These are phyloP conservation scores for Ceriops zippeliana DNA, from an alignment of 345 rosid species.

Conservation along the genomic window DNA sequence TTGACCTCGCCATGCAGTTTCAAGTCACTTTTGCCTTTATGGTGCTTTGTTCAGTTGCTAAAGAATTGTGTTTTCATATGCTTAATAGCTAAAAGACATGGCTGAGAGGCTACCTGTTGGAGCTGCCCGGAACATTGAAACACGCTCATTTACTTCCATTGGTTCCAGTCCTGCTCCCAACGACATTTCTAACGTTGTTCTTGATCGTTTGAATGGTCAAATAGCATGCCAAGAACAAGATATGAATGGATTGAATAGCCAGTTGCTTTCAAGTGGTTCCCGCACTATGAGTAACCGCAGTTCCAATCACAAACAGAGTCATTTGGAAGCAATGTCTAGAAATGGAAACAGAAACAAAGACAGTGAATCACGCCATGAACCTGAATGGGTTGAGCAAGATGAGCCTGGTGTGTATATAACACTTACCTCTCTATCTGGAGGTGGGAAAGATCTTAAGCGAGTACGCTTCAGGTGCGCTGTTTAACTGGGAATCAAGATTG, in stretches of 20 bases:
- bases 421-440: conserved; percentile 78
- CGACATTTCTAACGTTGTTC: conserved; percentile 12
- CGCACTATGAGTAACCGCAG: conserved; percentile 40
- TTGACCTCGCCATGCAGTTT: too few relatives aligned
- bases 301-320: conserved; percentile 50
- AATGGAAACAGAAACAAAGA: conserved; percentile 61
- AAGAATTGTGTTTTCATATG: conserved; percentile 11
- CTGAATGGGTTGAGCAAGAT: conserved; percentile 97
- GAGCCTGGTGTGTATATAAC: conserved; percentile 97
- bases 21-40: background rate
- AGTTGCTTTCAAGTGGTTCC: conserved; percentile 48
- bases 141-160: conserved; percentile 45
- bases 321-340: conserved; percentile 53
- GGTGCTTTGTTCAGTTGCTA: conserved; percentile 19
- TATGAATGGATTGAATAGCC: conserved; percentile 21
- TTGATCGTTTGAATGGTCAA: conserved; percentile 25
- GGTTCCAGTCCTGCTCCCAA: conserved; percentile 42
- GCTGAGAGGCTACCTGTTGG: conserved; percentile 66
- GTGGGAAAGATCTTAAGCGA: conserved; percentile 89
- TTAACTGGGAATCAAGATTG: conserved; percentile 1
- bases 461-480: conserved; percentile 89
- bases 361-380: conserved; percentile 56
- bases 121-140: conserved; percentile 19
- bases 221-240: conserved; percentile 20
- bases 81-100: conserved; percentile 69